These are phyloP conservation scores for Lotus japonicus DNA, from an alignment of 306 rosid genomes.

Conservation along the genomic window DNA sequence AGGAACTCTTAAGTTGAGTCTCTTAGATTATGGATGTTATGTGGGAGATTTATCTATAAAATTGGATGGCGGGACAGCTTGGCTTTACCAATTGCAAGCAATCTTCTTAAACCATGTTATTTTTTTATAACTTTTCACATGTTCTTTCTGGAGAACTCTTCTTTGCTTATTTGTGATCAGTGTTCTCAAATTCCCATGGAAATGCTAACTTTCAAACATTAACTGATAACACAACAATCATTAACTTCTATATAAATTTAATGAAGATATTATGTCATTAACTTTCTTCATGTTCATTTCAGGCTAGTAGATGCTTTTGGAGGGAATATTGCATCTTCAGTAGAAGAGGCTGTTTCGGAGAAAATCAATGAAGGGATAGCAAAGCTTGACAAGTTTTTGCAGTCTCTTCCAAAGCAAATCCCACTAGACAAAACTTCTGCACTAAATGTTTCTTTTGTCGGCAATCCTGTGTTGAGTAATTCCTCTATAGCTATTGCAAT, in stretches of 20 bases:
- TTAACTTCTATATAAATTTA: background rate
- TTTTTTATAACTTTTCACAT: constrained; percentile 4
- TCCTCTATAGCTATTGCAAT: constrained; percentile 56
- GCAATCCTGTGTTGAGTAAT: constrained; percentile 49
- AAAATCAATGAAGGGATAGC: constrained; percentile 57
- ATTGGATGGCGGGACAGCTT: constrained; percentile 80
- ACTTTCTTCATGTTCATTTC: constrained; percentile 20
- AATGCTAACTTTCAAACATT: background rate
- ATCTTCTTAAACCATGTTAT: constrained; percentile 22
- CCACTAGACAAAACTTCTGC: constrained; percentile 39
- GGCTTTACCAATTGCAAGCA: constrained; percentile 85
- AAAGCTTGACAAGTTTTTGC: constrained; percentile 47
- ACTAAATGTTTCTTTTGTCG: constrained; percentile 63
- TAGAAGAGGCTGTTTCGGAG: constrained; percentile 59
- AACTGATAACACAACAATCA: background rate
- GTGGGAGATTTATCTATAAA: constrained; percentile 54
- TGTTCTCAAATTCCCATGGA: too few species aligned
- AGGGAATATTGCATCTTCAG: constrained; percentile 51
- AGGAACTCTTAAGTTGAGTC: constrained; percentile 54
- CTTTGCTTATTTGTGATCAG: too few species aligned
- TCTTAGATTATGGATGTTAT: constrained; percentile 61
- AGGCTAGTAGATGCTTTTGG: constrained; percentile 62
- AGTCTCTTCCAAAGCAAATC: constrained; percentile 57
- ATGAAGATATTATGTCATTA: constrained; percentile 7
- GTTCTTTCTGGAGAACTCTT: background rate